Evolutionary conservation across 805 yeast genomes (phyloP).

Genomic region (Schwanniomyces yamadae): DNA sequence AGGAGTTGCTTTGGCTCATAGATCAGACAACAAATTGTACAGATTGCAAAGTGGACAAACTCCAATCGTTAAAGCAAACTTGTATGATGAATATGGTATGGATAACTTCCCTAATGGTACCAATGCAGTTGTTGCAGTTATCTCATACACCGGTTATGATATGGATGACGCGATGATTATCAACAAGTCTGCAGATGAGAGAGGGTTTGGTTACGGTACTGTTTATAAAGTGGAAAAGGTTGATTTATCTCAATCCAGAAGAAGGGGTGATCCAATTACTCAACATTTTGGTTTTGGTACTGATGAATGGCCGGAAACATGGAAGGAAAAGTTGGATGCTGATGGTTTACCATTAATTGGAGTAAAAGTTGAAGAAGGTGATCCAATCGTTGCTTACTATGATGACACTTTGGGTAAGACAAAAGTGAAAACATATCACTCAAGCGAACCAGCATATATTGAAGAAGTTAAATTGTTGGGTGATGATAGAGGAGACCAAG

Average conservation of each 20-base stretch:
- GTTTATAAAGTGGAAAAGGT: slow-evolving; percentile 93
- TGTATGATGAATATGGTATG: slow-evolving; percentile 95
- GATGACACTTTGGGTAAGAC: slow-evolving; percentile 92
- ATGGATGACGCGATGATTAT: slow-evolving; percentile 99
- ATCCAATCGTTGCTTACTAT: slow-evolving; percentile 88
- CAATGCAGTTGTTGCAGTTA: slow-evolving; percentile 98
- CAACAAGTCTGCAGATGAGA: slow-evolving; percentile 94
- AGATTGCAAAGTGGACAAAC: slow-evolving; percentile 94
- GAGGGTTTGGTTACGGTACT: slow-evolving; percentile 97
- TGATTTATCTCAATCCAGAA: slow-evolving; percentile 72
- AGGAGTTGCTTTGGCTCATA: slow-evolving; percentile 87
- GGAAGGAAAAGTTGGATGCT: slow-evolving; percentile 84
- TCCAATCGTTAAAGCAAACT: slow-evolving; percentile 90
- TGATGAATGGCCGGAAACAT: slow-evolving; percentile 88
- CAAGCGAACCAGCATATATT: slow-evolving; percentile 89
- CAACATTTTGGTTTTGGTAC: slow-evolving; percentile 93
- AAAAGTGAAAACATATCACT: slow-evolving; percentile 87
- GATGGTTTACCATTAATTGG: slow-evolving; percentile 95
- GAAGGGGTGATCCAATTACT: slow-evolving; percentile 91
- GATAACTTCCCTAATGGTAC: slow-evolving; percentile 98
- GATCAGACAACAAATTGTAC: slow-evolving; percentile 93
- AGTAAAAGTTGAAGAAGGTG: slow-evolving; percentile 86
- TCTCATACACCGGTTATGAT: slow-evolving; percentile 98
- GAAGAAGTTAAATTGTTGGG: slow-evolving; percentile 93
- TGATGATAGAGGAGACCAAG: slow-evolving; percentile 72